Base-by-base conservation (phyloP, 208 protist genomes). In the Trypanosoma melophagium region DNA sequence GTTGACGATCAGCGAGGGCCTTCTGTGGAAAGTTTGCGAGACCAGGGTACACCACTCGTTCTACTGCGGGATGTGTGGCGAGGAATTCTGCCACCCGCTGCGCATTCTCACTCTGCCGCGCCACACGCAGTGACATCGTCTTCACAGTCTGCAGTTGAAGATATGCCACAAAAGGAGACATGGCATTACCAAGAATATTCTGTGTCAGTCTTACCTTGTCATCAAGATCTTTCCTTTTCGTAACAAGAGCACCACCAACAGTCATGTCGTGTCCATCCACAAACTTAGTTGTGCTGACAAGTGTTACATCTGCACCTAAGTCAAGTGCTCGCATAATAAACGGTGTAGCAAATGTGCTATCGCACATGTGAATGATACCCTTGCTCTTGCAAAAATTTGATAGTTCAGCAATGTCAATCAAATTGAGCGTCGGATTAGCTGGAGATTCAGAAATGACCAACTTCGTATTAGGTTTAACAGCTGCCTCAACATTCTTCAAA, bases 241-340 rank as follows among this genome's bases (percentile, higher is more conserved):
- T 86, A 12, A 92, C 79, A 24, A 94, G 71, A 35, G 92, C 85
- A 31, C 98, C 98, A 54, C 90, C 90, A 60, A 99, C 89, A 14
- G 93, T 96, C 80, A 98, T 97, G 69, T 94, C 92, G 76, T 99
- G 97, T 61, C 98, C 97, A 68, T 98, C 97, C 40, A 98, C 81
- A 74, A 96, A 99, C 84, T 99, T 99, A 59, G 96, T 99, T 19
- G 97, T 96, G 64, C 92, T 98, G 77, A 98, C 93, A 16, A 98
- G 77, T 3, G 96, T 97, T 22, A 99, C 80, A 66, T 99, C 97
- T n/a, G 93, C 97, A 68, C 97, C 98, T 44, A 93, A 80, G 66
- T 98, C 87, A 24, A 99, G 85, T 53, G 97, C 93, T 35, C 87
- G 81, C 82, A 97, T 97, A 80, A 99, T 98, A 71, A 94, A 86